phyloP scores from a whole-genome alignment of 495 filamentous ascomycete genomes.

The Podospora pseudoanserina region DNA sequence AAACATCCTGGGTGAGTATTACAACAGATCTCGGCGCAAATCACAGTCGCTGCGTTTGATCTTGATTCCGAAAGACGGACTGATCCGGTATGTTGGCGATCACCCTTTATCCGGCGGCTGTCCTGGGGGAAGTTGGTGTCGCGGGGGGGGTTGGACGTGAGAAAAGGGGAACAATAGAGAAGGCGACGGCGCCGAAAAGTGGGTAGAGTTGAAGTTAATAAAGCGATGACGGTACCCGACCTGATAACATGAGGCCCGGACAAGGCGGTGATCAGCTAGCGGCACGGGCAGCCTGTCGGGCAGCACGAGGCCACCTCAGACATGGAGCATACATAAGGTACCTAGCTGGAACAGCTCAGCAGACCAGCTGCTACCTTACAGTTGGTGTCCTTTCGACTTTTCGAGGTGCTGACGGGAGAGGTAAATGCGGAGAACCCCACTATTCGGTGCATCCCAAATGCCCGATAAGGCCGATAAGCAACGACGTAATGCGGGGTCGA shows the following conservation, averaged over 20 bases:
- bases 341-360: not conserved
- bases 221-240: not conserved
- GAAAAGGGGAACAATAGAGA: not conserved
- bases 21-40: not conserved
- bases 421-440: not conserved
- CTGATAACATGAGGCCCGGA: no score
- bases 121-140: not conserved
- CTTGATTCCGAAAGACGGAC: not conserved
- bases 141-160: not conserved
- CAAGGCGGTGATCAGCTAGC: not conserved
- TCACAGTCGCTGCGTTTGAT: no score
- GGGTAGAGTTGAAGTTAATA: not conserved
- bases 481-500: constrained; percentile 8
- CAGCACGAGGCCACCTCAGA: not conserved
- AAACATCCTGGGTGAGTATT: constrained; percentile 57
- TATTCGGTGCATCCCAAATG: not conserved
- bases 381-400: no score
- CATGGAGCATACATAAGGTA: not conserved
- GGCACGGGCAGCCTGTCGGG: not conserved
- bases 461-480: not conserved
- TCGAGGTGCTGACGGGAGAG: not conserved
- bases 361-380: not conserved
- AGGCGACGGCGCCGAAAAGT: not conserved
- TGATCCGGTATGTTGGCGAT: not conserved
- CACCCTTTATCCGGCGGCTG: not conserved